Conservation (phyloP, 176 grass and related monocot species). For the Aegilops bicornis region DNA sequence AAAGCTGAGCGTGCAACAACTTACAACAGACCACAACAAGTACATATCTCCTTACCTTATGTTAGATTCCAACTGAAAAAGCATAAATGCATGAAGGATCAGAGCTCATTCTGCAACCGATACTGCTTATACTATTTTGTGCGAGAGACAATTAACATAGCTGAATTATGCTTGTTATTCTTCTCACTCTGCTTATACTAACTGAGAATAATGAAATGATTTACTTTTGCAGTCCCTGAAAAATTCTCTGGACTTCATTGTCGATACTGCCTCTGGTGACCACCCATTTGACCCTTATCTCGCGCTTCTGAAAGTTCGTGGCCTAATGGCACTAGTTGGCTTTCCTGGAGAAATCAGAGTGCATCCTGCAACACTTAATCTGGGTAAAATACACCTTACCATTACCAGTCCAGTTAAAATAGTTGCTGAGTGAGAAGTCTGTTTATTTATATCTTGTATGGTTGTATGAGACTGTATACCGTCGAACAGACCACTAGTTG, state of each 20-base stretch:
- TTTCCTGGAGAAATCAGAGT: slow-evolving; percentile 70
- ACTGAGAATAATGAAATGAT: not conserved
- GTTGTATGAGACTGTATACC: not conserved
- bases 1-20: not conserved
- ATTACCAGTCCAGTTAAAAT: not conserved
- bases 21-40: not conserved
- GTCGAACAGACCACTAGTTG: not conserved
- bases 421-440: not conserved
- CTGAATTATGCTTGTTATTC: not conserved
- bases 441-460: not conserved
- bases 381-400: slow-evolving; percentile 36
- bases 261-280: slow-evolving; percentile 68
- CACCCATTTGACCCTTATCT: slow-evolving; percentile 88
- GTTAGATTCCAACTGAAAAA: not conserved
- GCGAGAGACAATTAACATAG: too few species aligned
- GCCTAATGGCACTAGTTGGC: slow-evolving; percentile 57
- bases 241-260: slow-evolving; percentile 69
- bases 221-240: slow-evolving; percentile 52
- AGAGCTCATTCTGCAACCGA: not conserved
- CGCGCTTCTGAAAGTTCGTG: slow-evolving; percentile 63
- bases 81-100: not conserved
- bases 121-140: too few species aligned
- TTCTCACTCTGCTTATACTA: not conserved
- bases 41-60: not conserved
- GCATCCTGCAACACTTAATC: slow-evolving; percentile 52